Conservation (phyloP, 495 filamentous ascomycete species). For the Tuber magnatum region DNA sequence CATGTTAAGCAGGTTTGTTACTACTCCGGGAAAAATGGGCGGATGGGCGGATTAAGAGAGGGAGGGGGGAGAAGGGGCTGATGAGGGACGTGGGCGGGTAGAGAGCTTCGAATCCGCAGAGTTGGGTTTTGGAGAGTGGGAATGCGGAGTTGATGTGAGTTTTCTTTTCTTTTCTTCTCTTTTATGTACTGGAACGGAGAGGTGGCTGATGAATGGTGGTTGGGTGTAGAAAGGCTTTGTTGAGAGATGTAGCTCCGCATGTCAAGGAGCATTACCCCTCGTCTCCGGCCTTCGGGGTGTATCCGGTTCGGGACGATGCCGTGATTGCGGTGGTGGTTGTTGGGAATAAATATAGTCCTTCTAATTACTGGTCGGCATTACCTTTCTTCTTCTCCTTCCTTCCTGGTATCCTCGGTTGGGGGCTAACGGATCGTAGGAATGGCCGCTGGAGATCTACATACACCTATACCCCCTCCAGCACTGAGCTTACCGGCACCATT, state of each 20-base stretch:
- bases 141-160: conserved; percentile 72
- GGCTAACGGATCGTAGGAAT: conserved; percentile 54
- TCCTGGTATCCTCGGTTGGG: background rate
- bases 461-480: conserved; percentile 60
- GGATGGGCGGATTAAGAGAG: background rate
- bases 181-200: background rate
- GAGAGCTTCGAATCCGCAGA: conserved; percentile 77
- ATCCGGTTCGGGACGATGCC: conserved; percentile 66
- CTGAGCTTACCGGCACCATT: conserved; percentile 57
- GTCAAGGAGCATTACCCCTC: conserved; percentile 82
- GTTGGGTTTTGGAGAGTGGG: conserved; percentile 68
- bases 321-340: conserved; percentile 74
- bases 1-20: conserved; percentile 66
- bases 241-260: conserved; percentile 69
- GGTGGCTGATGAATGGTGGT: conserved; percentile 13
- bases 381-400: background rate
- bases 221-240: conserved; percentile 60
- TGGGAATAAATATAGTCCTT: conserved; percentile 92
- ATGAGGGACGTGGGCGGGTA: conserved; percentile 40
- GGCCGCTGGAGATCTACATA: conserved; percentile 91
- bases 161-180: background rate
- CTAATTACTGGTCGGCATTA: conserved; percentile 76
- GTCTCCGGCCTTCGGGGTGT: conserved; percentile 65
- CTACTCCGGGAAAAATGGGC: background rate
- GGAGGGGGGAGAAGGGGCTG: background rate